These are phyloP conservation scores for Plasmodium coatneyi DNA, from an alignment of 169 alveolate species.

Conservation along the genomic window DNA sequence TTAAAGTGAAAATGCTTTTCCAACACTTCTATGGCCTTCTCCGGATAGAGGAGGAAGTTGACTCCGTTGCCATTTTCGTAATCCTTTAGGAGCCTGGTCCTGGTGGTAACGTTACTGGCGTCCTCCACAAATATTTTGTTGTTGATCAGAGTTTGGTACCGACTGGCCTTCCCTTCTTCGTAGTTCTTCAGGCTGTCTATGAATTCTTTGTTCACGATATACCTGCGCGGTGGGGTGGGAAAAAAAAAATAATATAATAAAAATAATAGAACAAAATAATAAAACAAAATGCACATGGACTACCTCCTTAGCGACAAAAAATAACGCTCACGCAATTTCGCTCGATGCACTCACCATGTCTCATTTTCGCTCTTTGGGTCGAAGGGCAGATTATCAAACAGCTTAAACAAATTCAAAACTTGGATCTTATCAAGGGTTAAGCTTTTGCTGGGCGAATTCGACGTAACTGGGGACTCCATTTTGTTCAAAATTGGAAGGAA, in stretches of 20 bases:
- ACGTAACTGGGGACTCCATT: conserved; percentile 11
- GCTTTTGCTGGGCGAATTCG: conserved; percentile 20
- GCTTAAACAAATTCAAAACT: conserved; percentile 45
- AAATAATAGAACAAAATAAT: neutral
- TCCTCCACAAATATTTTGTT: conserved; percentile 60
- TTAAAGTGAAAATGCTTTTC: conserved; percentile 63
- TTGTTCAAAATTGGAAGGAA: neutral
- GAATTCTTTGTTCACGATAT: conserved; percentile 57
- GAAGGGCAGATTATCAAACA: conserved; percentile 54
- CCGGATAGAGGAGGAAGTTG: conserved; percentile 42
- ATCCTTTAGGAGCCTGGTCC: conserved; percentile 28
- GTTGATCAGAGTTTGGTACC: conserved; percentile 6
- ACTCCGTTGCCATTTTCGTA: conserved; percentile 63
- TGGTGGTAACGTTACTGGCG: conserved; percentile 14
- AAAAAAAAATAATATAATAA: neutral
- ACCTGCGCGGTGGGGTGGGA: neutral
- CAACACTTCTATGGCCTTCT: conserved; percentile 42
- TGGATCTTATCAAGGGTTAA: conserved; percentile 50
- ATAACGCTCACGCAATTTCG: neutral
- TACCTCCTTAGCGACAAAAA: neutral
- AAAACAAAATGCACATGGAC: neutral
- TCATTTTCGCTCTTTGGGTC: conserved; percentile 63
- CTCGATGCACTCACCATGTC: conserved; percentile 8
- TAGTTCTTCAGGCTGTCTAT: conserved; percentile 48
- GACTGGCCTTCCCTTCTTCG: conserved; percentile 23